Evolutionary conservation across 495 filamentous ascomycete genomes (phyloP).

Genomic region (Astrothelium macrocarpum): DNA sequence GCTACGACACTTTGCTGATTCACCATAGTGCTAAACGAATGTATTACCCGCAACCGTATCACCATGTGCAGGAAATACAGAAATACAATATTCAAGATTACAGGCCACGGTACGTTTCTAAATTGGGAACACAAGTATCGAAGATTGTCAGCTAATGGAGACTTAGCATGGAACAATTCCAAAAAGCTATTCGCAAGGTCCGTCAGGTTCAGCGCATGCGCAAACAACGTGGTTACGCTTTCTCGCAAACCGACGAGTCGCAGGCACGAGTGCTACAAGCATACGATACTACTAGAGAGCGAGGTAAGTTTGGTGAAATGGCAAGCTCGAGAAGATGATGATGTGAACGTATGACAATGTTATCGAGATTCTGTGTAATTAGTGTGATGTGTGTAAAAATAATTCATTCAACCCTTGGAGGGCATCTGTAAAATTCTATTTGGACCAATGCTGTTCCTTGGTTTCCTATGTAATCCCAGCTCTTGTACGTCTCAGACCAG

Average conservation of each 20-base stretch:
- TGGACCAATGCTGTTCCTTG: no score
- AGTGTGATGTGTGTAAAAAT: no score
- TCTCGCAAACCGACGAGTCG: constrained; percentile 93
- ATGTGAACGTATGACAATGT: not conserved
- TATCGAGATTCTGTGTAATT: not conserved
- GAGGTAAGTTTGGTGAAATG: constrained; percentile 96
- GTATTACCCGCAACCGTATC: constrained; percentile 92
- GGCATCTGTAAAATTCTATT: no score
- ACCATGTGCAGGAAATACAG: constrained; percentile 99
- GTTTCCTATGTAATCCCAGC: no score
- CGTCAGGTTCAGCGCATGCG: constrained; percentile 98
- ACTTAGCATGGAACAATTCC: constrained; percentile 94
- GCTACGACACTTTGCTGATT: constrained; percentile 21
- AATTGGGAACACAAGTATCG: no score
- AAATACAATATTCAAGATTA: constrained; percentile 99
- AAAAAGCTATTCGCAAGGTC: constrained; percentile 98
- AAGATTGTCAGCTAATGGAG: not conserved
- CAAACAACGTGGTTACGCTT: constrained; percentile 96
- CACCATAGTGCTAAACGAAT: constrained; percentile 62
- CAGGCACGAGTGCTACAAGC: constrained; percentile 89
- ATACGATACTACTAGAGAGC: constrained; percentile 88
- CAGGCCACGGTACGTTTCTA: constrained; percentile 59
- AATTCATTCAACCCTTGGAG: no score
- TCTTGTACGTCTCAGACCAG: no score
- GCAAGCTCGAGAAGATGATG: constrained; percentile 49